phyloP scores from a whole-genome alignment of 202 grass and related monocot genomes.

The Saccharum hybrid region DNA sequence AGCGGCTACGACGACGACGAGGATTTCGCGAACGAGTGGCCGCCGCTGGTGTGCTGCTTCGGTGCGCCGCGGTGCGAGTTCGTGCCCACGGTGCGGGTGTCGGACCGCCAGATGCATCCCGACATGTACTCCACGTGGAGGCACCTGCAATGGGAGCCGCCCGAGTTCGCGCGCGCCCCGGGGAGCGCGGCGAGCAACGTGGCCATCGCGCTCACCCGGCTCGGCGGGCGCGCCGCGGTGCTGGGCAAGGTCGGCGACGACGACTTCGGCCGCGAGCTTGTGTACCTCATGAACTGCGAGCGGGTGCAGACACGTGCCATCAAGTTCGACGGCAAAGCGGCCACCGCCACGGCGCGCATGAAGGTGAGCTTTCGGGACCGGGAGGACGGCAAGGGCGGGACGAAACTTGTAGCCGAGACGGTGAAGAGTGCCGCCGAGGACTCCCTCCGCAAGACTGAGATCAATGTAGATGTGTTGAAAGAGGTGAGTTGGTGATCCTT shows the following conservation, averaged over 20 bases:
- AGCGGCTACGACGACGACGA: conserved; percentile 36
- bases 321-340: conserved; percentile 49
- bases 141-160: conserved; percentile 84
- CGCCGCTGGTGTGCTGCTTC: conserved; percentile 80
- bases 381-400: conserved; percentile 52
- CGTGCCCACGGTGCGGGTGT: conserved; percentile 80
- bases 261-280: conserved; percentile 79
- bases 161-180: conserved; percentile 75
- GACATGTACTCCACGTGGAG: conserved; percentile 79
- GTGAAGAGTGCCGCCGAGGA: conserved; percentile 70
- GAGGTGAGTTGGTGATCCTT: conserved; percentile 55
- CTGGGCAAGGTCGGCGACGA: conserved; percentile 90
- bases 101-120: conserved; percentile 80
- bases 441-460: conserved; percentile 62
- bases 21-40: conserved; percentile 49
- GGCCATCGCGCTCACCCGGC: conserved; percentile 65
- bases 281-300: conserved; percentile 77
- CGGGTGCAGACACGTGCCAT: conserved; percentile 78
- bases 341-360: conserved; percentile 76
- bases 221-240: conserved; percentile 72
- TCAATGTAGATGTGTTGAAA: conserved; percentile 73
- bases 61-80: conserved; percentile 83
- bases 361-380: conserved; percentile 60
- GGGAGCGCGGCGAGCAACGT: conserved; percentile 84
- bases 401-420: conserved; percentile 73